phyloP scores from a whole-genome alignment of 2,329 filamentous ascomycete genomes.

The Scolecobasidium constrictum region DNA sequence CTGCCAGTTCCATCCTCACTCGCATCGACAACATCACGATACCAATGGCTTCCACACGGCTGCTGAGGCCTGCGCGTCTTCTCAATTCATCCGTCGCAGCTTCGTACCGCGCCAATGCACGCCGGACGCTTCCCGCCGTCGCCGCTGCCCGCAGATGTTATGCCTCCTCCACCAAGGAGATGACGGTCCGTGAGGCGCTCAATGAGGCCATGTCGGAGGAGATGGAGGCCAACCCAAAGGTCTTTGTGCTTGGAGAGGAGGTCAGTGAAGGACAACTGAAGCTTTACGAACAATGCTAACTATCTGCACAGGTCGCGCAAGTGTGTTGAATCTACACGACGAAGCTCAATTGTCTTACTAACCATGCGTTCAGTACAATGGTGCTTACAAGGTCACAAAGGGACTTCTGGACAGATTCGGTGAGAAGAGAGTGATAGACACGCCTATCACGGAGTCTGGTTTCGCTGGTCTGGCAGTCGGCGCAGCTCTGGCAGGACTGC shows the following conservation, averaged over 20 bases:
- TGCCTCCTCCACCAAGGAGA: conserved; percentile 64
- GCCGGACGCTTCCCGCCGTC: conserved; percentile 34
- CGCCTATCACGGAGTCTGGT: conserved; percentile 93
- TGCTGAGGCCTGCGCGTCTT: conserved; percentile 55
- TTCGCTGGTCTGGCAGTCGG: conserved; percentile 91
- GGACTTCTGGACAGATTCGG: conserved; percentile 94
- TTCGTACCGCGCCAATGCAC: conserved; percentile 42
- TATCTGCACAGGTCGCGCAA: too few species aligned
- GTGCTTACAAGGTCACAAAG: conserved; percentile 99
- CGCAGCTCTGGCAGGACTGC: conserved; percentile 85
- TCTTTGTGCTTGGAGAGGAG: conserved; percentile 94
- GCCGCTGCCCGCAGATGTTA: conserved; percentile 43
- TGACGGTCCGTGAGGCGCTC: conserved; percentile 92
- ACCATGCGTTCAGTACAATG: conserved; percentile 86
- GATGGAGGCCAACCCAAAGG: conserved; percentile 86
- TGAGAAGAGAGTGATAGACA: conserved; percentile 95
- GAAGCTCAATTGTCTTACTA: not conserved
- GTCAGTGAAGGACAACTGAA: conserved; percentile 30
- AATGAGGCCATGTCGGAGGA: conserved; percentile 98
- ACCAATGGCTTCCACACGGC: conserved; percentile 49
- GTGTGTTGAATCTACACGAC: not conserved
- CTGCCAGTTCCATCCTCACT: too few species aligned
- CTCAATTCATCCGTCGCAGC: conserved; percentile 45
- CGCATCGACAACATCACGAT: too few species aligned
- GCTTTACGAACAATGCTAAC: too few species aligned